Conservation (phyloP, 371 early-diverging fungal species). For the Syncephalastrum contaminatum region DNA sequence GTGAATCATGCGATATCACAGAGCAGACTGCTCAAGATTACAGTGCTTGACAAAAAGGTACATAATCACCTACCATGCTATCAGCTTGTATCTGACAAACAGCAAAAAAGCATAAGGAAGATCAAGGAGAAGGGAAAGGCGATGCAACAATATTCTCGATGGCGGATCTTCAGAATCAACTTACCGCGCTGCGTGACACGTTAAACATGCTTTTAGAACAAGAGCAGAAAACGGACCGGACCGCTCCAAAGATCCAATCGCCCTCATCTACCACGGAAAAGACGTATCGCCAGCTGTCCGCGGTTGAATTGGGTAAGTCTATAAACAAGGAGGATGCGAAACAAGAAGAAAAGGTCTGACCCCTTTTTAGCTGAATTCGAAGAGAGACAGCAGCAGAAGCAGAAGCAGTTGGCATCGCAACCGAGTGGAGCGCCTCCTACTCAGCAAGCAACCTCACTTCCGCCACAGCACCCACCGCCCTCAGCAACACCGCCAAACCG, state of each 20-base stretch:
- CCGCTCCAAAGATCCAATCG: background rate
- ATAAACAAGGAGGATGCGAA: background rate
- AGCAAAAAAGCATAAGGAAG: no score
- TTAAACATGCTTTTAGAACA: conserved; percentile 4
- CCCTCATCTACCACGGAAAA: conserved; percentile 9
- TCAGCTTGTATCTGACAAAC: no score
- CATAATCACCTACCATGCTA: no score
- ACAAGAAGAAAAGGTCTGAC: background rate
- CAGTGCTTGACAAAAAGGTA: conserved; percentile 25
- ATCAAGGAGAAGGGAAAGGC: conserved; percentile 12
- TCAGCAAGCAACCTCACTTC: background rate
- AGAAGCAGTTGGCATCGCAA: background rate
- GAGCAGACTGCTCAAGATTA: conserved; percentile 50
- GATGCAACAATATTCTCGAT: background rate
- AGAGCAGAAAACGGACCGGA: background rate
- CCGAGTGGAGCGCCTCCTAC: conserved; percentile 1
- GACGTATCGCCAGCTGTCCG: conserved; percentile 17
- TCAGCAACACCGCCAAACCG: conserved; percentile 2
- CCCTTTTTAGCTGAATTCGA: conserved; percentile 15
- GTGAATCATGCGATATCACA: conserved; percentile 55
- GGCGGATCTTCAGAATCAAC: background rate
- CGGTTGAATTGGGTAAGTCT: conserved; percentile 21
- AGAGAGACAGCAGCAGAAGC: conserved; percentile 5
- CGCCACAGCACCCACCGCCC: conserved; percentile 9
- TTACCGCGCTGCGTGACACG: conserved; percentile 8